Conservation (phyloP, 352 stramenopile species). For the Detonula confervacea region DNA sequence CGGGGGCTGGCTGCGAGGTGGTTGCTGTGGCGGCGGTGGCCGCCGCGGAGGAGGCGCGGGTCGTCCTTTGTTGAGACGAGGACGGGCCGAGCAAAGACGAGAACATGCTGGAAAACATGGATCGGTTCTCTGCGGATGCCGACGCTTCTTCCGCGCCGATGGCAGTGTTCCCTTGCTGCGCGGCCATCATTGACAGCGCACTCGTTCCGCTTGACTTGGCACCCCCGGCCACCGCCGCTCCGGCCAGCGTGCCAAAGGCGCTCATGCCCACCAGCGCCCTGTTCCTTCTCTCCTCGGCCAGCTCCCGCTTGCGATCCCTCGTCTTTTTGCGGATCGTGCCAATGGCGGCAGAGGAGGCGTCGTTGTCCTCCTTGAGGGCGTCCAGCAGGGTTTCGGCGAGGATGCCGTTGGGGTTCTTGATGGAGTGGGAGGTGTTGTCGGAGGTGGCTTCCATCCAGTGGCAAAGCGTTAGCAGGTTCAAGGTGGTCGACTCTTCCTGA, state of each 20-base stretch:
- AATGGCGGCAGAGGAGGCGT: conserved; percentile 53
- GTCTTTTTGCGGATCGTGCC: conserved; percentile 63
- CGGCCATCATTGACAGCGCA: not conserved
- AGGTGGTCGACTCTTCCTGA: not conserved
- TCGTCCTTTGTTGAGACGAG: not conserved
- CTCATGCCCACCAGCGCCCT: conserved; percentile 67
- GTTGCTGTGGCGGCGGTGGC: conserved; percentile 2
- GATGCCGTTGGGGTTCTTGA: conserved; percentile 72
- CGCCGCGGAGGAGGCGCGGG: conserved; percentile 5
- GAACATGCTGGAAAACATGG: conserved; percentile 64
- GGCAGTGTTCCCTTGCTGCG: conserved; percentile 6
- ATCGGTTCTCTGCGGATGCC: conserved; percentile 25
- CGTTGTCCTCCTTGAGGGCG: conserved; percentile 65
- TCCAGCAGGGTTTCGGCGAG: conserved; percentile 82
- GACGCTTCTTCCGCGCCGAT: not conserved
- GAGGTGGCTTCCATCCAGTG: conserved; percentile 85
- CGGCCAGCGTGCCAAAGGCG: conserved; percentile 47
- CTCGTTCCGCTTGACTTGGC: not conserved
- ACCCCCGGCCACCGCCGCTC: not conserved
- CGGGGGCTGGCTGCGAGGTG: not conserved
- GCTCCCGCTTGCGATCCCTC: conserved; percentile 74
- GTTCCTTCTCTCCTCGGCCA: conserved; percentile 74
- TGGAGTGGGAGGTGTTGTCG: conserved; percentile 54
- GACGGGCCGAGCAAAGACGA: conserved; percentile 31
- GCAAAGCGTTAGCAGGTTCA: conserved; percentile 61